Conservation (phyloP, 345 rosid genomes). For the Camelina neglecta region DNA sequence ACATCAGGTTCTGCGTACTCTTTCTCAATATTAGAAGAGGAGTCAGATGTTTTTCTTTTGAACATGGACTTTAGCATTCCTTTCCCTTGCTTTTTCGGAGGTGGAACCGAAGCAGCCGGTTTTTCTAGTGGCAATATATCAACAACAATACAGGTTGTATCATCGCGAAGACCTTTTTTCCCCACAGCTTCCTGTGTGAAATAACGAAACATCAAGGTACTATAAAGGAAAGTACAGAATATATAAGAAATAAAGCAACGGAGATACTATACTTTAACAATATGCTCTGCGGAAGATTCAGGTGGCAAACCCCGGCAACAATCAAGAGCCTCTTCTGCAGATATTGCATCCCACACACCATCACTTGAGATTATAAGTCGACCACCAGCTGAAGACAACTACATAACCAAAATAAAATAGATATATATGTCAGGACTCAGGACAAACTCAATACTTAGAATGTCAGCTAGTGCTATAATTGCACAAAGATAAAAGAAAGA, state of each 20-base stretch:
- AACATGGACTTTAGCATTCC: slow-evolving; percentile 90
- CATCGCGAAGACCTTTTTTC: slow-evolving; percentile 91
- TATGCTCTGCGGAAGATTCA: slow-evolving; percentile 90
- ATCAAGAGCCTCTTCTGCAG: slow-evolving; percentile 80
- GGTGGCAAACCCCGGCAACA: slow-evolving; percentile 92
- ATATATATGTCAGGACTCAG: slow-evolving; percentile 1
- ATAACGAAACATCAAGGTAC: slow-evolving; percentile 34
- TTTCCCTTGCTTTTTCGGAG: slow-evolving; percentile 78
- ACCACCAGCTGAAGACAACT: slow-evolving; percentile 94
- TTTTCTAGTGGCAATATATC: slow-evolving; percentile 87
- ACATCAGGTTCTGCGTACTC: slow-evolving; percentile 77
- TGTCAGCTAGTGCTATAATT: not conserved
- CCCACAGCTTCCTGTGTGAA: slow-evolving; percentile 80
- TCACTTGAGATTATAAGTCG: slow-evolving; percentile 92
- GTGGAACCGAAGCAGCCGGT: slow-evolving; percentile 68
- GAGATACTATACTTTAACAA: slow-evolving; percentile 71
- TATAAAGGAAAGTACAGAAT: slow-evolving; percentile 11
- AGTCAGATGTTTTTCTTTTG: slow-evolving; percentile 71
- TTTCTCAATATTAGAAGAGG: slow-evolving; percentile 71
- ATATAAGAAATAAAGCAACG: not conserved
- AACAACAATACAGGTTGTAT: slow-evolving; percentile 96
- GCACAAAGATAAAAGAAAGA: not conserved
- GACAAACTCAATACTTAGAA: not conserved
- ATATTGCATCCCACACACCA: slow-evolving; percentile 98
- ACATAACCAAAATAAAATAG: slow-evolving; percentile 41